phyloP scores from a whole-genome alignment of 805 yeast species.

The Pichia insulana region DNA sequence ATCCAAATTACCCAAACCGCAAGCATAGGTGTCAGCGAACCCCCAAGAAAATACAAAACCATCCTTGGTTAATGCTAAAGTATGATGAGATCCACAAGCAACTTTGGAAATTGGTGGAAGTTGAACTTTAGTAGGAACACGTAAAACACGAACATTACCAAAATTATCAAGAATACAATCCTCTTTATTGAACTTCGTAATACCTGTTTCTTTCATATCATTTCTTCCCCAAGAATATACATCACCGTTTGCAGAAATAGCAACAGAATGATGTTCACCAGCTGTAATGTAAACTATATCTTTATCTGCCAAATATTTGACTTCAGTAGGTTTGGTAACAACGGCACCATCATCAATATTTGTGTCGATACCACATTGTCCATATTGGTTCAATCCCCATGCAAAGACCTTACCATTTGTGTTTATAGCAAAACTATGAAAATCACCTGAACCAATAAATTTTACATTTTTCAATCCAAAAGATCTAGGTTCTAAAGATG shows the following conservation, averaged over 20 bases:
- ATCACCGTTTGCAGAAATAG: constrained; percentile 63
- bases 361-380: constrained; percentile 84
- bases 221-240: constrained; percentile 83
- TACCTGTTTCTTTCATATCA: constrained; percentile 91
- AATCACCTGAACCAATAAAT: constrained; percentile 87
- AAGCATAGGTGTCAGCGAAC: constrained; percentile 92
- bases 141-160: constrained; percentile 77
- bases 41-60: constrained; percentile 96
- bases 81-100: constrained; percentile 88
- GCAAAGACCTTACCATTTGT: constrained; percentile 60
- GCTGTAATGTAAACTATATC: constrained; percentile 61
- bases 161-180: constrained; percentile 66
- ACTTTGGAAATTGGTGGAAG: constrained; percentile 51
- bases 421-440: constrained; percentile 89
- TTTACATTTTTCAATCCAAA: constrained; percentile 75
- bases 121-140: constrained; percentile 66
- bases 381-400: constrained; percentile 97
- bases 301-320: constrained; percentile 53
- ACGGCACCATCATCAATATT: constrained; percentile 80
- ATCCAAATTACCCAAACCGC: constrained; percentile 82
- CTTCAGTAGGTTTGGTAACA: constrained; percentile 66
- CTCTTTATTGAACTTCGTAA: constrained; percentile 61
- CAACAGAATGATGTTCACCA: constrained; percentile 91
- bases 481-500: constrained; percentile 71
- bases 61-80: constrained; percentile 73